Conservation (phyloP, 2,329 filamentous ascomycete species). For the Pseudogymnoascus sp. region DNA sequence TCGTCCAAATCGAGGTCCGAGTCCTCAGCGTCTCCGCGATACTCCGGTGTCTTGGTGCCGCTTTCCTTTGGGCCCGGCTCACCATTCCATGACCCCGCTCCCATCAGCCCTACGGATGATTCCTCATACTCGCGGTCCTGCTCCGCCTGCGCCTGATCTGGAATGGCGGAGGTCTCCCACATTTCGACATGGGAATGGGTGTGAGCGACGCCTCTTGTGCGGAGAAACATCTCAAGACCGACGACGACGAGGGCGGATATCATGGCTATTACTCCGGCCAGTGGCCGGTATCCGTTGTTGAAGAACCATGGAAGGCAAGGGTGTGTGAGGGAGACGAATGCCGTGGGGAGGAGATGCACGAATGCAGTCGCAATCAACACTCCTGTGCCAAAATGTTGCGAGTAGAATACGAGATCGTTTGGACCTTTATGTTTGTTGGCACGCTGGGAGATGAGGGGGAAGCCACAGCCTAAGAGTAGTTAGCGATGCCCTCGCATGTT, state of each 20-base stretch:
- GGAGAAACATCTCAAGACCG: constrained; percentile 80
- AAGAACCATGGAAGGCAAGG: constrained; percentile 69
- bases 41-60: constrained; percentile 25
- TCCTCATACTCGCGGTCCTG: constrained; percentile 24
- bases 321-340: constrained; percentile 51
- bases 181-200: constrained; percentile 44
- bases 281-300: constrained; percentile 67
- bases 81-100: constrained; percentile 49
- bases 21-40: constrained; percentile 32
- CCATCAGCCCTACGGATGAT: constrained; percentile 46
- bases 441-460: constrained; percentile 26
- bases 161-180: neutral
- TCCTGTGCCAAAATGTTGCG: constrained; percentile 68
- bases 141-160: constrained; percentile 30
- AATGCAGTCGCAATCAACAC: constrained; percentile 83
- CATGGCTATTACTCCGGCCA: constrained; percentile 78
- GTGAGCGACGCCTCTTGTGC: constrained; percentile 56
- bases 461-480: constrained; percentile 25
- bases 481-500: neutral
- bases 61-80: constrained; percentile 39
- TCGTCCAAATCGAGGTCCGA: constrained; percentile 55
- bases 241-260: constrained; percentile 73
- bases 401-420: constrained; percentile 41
- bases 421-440: constrained; percentile 20
- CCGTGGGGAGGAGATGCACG: constrained; percentile 58